phyloP scores from a whole-genome alignment of 805 yeast species.

The Candida andamanensis region DNA sequence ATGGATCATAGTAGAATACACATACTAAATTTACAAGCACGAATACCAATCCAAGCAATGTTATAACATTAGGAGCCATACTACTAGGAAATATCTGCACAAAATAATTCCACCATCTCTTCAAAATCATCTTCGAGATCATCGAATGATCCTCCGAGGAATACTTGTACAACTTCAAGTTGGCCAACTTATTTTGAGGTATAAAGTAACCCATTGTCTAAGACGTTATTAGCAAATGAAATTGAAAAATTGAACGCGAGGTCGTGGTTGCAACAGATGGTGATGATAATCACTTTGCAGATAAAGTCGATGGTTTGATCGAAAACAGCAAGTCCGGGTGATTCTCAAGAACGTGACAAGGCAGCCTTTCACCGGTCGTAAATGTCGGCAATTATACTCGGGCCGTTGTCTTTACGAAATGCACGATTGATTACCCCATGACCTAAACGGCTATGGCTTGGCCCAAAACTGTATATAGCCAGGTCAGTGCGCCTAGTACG shows the following conservation, averaged over 20 bases:
- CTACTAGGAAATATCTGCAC: slow-evolving; percentile 71
- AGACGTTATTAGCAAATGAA: slow-evolving; percentile 1
- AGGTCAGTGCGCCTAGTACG: too few species aligned
- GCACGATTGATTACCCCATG: too few species aligned
- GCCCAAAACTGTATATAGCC: too few species aligned
- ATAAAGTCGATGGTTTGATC: too few species aligned
- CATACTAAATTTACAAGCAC: slow-evolving; percentile 58
- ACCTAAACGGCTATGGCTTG: too few species aligned
- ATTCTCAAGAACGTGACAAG: too few species aligned
- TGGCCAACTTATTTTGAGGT: slow-evolving; percentile 46
- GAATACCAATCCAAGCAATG: slow-evolving; percentile 73
- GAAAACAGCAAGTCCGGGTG: too few species aligned
- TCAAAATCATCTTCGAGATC: slow-evolving; percentile 66
- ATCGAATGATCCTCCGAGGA: slow-evolving; percentile 79
- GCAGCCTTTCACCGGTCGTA: too few species aligned
- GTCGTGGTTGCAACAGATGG: too few species aligned
- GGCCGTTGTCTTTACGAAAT: too few species aligned
- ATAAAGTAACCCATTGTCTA: slow-evolving; percentile 63
- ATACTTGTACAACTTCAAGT: slow-evolving; percentile 57
- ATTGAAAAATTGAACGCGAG: background rate
- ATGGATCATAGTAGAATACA: slow-evolving; percentile 71
- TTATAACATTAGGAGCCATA: slow-evolving; percentile 92
- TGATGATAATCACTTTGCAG: too few species aligned
- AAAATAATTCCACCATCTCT: slow-evolving; percentile 76
- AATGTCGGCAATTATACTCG: too few species aligned